Percentiles rank a stretch among this genome's conserved stretches.
Conservation (phyloP, 139 green algal genomes). For the Chlorella sorokiniana region DNA sequence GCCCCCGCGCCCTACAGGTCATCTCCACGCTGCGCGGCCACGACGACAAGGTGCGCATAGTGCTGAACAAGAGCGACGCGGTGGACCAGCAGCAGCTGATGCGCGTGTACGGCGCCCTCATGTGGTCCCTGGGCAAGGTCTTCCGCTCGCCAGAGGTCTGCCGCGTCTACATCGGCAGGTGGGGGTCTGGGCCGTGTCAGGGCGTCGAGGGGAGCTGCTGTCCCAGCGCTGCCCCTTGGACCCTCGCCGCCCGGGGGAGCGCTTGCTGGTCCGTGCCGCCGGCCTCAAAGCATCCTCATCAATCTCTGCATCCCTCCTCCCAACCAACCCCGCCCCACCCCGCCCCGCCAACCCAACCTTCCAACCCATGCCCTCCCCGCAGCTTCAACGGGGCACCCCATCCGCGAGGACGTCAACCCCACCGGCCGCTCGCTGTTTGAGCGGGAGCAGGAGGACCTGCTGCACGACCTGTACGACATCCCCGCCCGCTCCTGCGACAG, state of each 20-base stretch:
- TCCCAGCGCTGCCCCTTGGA: background rate
- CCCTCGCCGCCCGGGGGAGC: background rate
- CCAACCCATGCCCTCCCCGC: background rate
- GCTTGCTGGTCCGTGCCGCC: too few species aligned
- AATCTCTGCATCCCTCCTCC: too few species aligned
- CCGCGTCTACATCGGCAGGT: slow-evolving; percentile 91
- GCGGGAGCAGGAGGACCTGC: slow-evolving; percentile 87
- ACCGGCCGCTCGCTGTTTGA: slow-evolving; percentile 83
- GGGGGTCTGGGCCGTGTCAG: background rate
- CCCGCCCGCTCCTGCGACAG: slow-evolving; percentile 78
- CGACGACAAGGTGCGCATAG: slow-evolving; percentile 95
- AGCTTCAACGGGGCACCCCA: slow-evolving; percentile 78
- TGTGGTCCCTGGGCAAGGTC: slow-evolving; percentile 97
- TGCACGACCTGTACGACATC: slow-evolving; percentile 93
- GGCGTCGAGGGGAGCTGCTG: background rate
- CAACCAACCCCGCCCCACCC: background rate
- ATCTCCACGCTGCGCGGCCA: slow-evolving; percentile 82
- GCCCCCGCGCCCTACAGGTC: slow-evolving; percentile 51
- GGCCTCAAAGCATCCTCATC: too few species aligned
- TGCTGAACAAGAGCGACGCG: slow-evolving; percentile 97
- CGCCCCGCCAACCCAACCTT: too few species aligned
- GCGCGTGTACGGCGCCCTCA: slow-evolving; percentile 98
- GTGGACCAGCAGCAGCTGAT: slow-evolving; percentile 96
- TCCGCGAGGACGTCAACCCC: slow-evolving; percentile 77
- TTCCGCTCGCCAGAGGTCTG: slow-evolving; percentile 91